Conservation (phyloP, 129 eudicot species). For the Apium graveolens region DNA sequence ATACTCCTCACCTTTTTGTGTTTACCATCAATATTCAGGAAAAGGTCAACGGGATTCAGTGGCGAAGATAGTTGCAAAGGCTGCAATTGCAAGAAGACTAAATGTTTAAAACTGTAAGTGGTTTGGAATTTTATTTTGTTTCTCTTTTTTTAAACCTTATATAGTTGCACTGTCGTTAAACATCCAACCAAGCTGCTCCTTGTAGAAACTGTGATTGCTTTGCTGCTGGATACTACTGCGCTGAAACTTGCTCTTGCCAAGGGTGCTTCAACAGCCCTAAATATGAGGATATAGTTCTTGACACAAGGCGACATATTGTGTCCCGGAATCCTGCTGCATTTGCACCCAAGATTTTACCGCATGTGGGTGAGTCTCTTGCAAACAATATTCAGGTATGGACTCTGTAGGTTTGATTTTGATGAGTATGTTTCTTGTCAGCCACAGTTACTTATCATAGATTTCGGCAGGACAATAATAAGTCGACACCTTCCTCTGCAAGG, state of each 20-base stretch:
- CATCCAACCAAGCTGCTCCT: constrained; percentile 4
- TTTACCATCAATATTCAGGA: too few species aligned
- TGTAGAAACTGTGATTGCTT: too few species aligned
- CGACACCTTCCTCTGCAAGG: constrained; percentile 39
- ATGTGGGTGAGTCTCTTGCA: constrained; percentile 23
- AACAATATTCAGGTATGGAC: constrained; percentile 35
- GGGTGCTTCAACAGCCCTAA: too few species aligned
- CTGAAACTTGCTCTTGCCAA: too few species aligned
- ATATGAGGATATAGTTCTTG: constrained; percentile 38
- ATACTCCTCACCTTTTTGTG: too few species aligned
- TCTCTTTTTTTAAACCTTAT: neutral
- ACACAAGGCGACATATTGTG: constrained; percentile 40
- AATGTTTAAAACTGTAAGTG: constrained; percentile 86
- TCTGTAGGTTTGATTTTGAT: neutral
- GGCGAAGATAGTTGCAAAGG: constrained; percentile 52
- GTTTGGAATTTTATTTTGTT: constrained; percentile 1
- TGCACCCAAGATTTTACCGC: constrained; percentile 49
- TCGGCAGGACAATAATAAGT: constrained; percentile 37
- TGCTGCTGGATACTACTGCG: too few species aligned
- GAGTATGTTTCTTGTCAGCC: neutral
- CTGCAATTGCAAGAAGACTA: constrained; percentile 75
- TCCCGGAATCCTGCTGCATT: constrained; percentile 68
- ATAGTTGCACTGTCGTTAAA: neutral
- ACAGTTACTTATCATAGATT: neutral
- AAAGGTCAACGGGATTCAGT: too few species aligned